These are phyloP conservation scores for Amanita phalloides DNA, from an alignment of 768 basidiomycete genomes.

Conservation along the genomic window DNA sequence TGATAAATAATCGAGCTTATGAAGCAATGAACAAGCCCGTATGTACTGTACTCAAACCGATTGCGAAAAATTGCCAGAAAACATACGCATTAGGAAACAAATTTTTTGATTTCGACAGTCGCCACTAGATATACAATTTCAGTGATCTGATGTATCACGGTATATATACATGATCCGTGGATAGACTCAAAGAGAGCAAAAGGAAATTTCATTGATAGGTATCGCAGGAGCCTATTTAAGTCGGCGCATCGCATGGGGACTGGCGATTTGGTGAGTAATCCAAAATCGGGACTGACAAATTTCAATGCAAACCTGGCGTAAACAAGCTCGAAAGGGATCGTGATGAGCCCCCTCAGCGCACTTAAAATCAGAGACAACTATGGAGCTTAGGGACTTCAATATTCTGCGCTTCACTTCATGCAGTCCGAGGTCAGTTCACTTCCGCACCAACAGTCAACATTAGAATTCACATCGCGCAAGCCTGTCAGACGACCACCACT, in stretches of 20 bases:
- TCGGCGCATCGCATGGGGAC: background rate
- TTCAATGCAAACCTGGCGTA: background rate
- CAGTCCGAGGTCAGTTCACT: background rate
- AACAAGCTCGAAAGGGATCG: background rate
- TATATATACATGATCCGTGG: background rate
- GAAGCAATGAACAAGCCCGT: too few species aligned
- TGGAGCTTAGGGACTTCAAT: background rate
- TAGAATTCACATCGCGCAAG: background rate
- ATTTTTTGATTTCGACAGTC: background rate
- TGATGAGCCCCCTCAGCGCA: background rate
- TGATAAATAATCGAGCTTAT: too few species aligned
- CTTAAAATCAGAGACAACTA: background rate
- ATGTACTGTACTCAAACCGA: too few species aligned
- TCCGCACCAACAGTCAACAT: background rate
- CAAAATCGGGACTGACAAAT: background rate
- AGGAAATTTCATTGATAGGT: background rate
- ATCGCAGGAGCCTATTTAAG: background rate
- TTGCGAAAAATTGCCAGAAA: background rate
- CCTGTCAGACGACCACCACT: constrained; percentile 2
- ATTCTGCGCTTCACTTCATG: background rate
- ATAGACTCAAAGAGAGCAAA: too few species aligned
- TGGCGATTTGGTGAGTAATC: background rate
- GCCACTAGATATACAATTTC: background rate
- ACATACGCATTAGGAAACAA: background rate
- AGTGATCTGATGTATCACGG: background rate